A percentile compares a stretch with the other conserved stretches of the same genome.
phyloP scores from a whole-genome alignment of 805 yeast species.

The Nakazawaea populi region DNA sequence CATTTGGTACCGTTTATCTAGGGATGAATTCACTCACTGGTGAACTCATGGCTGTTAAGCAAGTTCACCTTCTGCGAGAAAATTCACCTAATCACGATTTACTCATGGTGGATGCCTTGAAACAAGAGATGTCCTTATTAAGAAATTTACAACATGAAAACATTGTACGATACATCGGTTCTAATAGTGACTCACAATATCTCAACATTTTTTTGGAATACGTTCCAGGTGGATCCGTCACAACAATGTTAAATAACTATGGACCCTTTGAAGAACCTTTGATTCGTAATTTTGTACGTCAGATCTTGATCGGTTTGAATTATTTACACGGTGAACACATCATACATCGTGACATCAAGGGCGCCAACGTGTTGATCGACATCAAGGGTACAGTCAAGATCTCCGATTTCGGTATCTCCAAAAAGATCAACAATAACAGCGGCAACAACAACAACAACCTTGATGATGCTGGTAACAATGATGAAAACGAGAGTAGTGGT shows the following conservation, averaged over 20 bases:
- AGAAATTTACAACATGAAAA: conserved; percentile 83
- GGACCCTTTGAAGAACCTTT: conserved; percentile 61
- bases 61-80: conserved; percentile 60
- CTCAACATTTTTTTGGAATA: conserved; percentile 69
- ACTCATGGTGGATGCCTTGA: conserved; percentile 70
- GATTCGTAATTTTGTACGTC: conserved; percentile 47
- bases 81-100: conserved; percentile 23
- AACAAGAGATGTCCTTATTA: conserved; percentile 73
- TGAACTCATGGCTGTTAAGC: conserved; percentile 95
- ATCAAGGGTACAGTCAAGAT: conserved; percentile 58
- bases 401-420: conserved; percentile 63
- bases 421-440: conserved; percentile 30
- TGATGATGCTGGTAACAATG: neutral
- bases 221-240: conserved; percentile 43
- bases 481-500: no score
- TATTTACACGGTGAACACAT: conserved; percentile 53
- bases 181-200: conserved; percentile 63
- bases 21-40: conserved; percentile 93
- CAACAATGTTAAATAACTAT: conserved; percentile 48
- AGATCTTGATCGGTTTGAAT: conserved; percentile 48
- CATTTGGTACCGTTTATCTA: conserved; percentile 88
- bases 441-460: no score
- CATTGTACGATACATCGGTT: conserved; percentile 88
- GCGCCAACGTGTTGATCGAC: conserved; percentile 57
- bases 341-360: conserved; percentile 60